Percentiles rank a stretch among this genome's conserved stretches.
Conservation (phyloP, 257 asterid genomes). For the Gynochthodes officinalis region DNA sequence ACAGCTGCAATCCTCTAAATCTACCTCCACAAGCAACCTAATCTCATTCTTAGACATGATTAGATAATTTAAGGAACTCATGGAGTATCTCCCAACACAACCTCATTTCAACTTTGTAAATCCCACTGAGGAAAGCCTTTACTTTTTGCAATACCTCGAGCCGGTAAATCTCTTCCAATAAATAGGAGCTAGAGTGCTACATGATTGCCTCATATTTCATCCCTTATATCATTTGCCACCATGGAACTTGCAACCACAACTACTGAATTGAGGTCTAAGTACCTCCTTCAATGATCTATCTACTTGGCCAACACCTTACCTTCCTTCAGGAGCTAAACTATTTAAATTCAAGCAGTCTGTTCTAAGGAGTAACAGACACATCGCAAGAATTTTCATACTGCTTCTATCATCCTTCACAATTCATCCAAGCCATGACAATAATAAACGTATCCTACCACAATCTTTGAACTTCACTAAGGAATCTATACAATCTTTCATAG, state of each 20-base stretch:
- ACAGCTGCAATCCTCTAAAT: not conserved
- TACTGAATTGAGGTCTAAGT: not conserved
- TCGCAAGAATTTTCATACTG: not conserved
- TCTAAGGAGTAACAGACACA: not conserved
- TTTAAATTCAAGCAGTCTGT: not conserved
- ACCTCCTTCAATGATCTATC: not conserved
- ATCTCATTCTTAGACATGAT: not conserved
- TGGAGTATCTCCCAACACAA: not conserved
- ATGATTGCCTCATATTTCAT: not conserved
- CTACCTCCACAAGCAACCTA: not conserved
- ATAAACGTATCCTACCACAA: too few species aligned
- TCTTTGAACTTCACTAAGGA: too few species aligned
- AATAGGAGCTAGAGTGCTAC: not conserved
- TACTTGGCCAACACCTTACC: not conserved
- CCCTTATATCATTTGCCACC: not conserved
- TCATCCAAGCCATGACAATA: too few species aligned
- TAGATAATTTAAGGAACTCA: not conserved
- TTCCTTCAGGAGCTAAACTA: not conserved
- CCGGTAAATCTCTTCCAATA: not conserved
- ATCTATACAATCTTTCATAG: not conserved
- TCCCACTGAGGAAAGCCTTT: not conserved
- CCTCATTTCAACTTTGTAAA: not conserved
- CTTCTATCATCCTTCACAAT: too few species aligned
- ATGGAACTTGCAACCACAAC: not conserved
- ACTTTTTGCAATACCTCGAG: not conserved